Evolutionary conservation across 495 filamentous ascomycete genomes (phyloP), one percentile per base, ranked within the genome.

Genomic region (Emericellopsis terricola): DNA sequence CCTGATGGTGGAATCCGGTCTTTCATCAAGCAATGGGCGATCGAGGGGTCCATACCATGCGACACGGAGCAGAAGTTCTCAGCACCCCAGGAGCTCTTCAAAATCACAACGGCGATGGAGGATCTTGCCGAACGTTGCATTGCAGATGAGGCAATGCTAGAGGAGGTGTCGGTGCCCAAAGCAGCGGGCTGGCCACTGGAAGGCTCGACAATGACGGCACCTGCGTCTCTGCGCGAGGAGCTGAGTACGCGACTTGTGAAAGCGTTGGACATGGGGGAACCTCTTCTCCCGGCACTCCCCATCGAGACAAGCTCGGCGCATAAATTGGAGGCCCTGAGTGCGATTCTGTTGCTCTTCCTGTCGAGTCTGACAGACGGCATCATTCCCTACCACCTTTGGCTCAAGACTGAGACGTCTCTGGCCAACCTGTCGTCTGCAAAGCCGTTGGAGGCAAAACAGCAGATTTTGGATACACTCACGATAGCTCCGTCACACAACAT

Each of bases 141-240:
- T 17, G 87, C 85, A 4, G 87, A 94, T 43, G 78, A 76, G 62
- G 71, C 73, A 38, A 94, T 92, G 82, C 68, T 70, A 2, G 69
- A 71, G 36, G 60, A 68, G 1, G 78, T 71, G 67, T 48, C 55
- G 14, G 51, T 57, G n/a, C 68, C 76, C 8, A 60, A 58, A 16
- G 48, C 61, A 11, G 51, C 59, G 2, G 76, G 64, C 5, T 92
- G 85, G 85, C 85, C 85, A 7, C 92, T 93, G 39, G 64, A 66
- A n/a, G 41, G 55, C 13, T 44, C 33, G 6, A 43, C 52, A 0
- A 60, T 57, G 54, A 43, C 38, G 14, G 36, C 51, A 33, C 38
- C 47, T 29, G 41, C 45, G 1, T 31, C 45, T 19, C 43, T 48
- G 10, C 33, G 11, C 15, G 48, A 46, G 11, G 32, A 39, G 2